These are phyloP conservation scores for Pseudonitzschia multiseries DNA, from an alignment of 108 stramenopile genomes.

Conservation along the genomic window DNA sequence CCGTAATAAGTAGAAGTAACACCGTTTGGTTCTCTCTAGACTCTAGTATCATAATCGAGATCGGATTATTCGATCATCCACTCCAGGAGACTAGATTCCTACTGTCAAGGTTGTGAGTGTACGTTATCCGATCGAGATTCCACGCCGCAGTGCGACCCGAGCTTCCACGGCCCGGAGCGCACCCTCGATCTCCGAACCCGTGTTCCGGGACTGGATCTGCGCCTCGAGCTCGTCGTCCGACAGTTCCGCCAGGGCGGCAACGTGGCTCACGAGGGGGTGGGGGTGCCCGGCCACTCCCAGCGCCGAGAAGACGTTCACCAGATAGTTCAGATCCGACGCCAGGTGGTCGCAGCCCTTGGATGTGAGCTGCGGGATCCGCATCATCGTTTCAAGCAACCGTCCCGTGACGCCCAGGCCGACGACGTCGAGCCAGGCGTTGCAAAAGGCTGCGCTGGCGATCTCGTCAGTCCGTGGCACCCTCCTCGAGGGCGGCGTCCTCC, in stretches of 20 bases:
- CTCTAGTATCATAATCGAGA: too few relatives aligned
- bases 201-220: conserved; percentile 37
- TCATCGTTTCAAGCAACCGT: conserved; percentile 65
- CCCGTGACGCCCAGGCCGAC: conserved; percentile 79
- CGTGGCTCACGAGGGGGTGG: conserved; percentile 70
- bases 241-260: conserved; percentile 52
- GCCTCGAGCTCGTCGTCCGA: conserved; percentile 44
- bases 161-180: conserved; percentile 51
- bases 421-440: conserved; percentile 83
- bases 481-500: conserved; percentile 58
- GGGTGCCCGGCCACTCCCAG: conserved; percentile 83
- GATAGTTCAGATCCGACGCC: conserved; percentile 75
- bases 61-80: too few relatives aligned
- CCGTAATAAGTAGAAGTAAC: too few relatives aligned
- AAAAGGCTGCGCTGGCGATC: conserved; percentile 59
- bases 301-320: conserved; percentile 81
- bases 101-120: too few relatives aligned
- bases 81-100: too few relatives aligned
- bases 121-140: conserved; percentile 26
- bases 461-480: conserved; percentile 57
- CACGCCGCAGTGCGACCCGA: conserved; percentile 35
- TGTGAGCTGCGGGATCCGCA: conserved; percentile 79
- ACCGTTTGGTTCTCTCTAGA: too few relatives aligned
- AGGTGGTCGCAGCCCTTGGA: conserved; percentile 81
- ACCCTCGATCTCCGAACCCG: conserved; percentile 15